Evolutionary conservation across 345 rosid species (phyloP).

Genomic region (Adansonia digitata): DNA sequence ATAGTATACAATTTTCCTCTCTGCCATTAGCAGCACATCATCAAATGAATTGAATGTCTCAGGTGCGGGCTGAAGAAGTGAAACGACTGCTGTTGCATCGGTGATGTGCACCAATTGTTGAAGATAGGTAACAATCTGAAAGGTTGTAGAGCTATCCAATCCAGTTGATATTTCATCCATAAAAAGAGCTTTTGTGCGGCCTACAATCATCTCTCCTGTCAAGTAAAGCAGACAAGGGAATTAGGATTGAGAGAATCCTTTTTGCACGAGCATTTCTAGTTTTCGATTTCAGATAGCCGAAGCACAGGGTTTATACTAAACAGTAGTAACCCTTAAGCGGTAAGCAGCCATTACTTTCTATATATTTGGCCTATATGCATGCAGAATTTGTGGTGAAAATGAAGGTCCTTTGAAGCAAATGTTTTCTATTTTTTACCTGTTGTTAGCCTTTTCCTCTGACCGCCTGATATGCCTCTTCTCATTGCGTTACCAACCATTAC

Average conservation of each 20-base stretch:
- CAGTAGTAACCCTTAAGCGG: too few species aligned
- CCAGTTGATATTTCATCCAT: conserved; percentile 63
- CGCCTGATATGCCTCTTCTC: conserved; percentile 44
- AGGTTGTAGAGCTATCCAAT: conserved; percentile 57
- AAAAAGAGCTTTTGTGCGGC: conserved; percentile 46
- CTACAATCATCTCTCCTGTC: conserved; percentile 54
- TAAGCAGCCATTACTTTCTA: background rate
- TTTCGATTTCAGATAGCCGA: background rate
- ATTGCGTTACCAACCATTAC: conserved; percentile 34
- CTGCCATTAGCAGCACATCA: conserved; percentile 50
- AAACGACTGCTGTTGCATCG: conserved; percentile 38
- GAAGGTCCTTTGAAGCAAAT: background rate
- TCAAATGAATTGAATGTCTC: conserved; percentile 58
- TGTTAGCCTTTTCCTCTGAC: conserved; percentile 39
- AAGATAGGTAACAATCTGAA: conserved; percentile 47
- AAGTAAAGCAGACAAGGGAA: background rate
- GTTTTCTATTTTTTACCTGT: conserved; percentile 24
- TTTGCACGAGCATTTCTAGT: background rate
- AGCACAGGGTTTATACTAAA: background rate
- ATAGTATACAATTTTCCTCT: conserved; percentile 49
- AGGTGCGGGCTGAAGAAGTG: conserved; percentile 65
- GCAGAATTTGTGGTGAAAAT: background rate
- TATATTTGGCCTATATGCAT: background rate
- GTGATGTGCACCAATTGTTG: conserved; percentile 44
- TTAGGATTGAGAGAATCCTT: background rate